Conservation (phyloP, 2,329 filamentous ascomycete species). For the Fusarium anguioides region DNA sequence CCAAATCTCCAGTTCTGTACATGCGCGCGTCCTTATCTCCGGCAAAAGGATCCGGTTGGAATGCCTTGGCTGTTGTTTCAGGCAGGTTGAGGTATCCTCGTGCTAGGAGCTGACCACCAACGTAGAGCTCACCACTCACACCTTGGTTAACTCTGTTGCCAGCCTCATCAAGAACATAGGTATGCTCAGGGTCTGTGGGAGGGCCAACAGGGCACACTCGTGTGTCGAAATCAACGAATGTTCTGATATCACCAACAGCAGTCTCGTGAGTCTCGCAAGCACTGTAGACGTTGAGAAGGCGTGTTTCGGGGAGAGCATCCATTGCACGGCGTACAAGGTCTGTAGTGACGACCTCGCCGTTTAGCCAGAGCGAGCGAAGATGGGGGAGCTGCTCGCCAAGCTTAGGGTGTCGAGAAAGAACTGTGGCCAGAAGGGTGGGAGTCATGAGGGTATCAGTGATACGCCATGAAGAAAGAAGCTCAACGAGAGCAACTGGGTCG, state of each 20-base stretch:
- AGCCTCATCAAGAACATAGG: constrained; percentile 78
- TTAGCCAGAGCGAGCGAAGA: constrained; percentile 79
- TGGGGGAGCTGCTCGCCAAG: constrained; percentile 72
- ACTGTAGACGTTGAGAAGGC: constrained; percentile 83
- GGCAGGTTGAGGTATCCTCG: constrained; percentile 83
- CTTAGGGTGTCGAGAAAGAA: constrained; percentile 75
- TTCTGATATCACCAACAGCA: constrained; percentile 78
- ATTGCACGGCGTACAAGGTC: constrained; percentile 77
- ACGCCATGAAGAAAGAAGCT: constrained; percentile 71
- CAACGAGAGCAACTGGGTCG: constrained; percentile 78
- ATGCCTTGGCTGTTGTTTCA: constrained; percentile 79
- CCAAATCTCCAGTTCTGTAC: constrained; percentile 80
- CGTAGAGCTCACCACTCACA: constrained; percentile 76
- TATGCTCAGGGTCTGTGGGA: constrained; percentile 73
- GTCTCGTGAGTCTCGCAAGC: constrained; percentile 86
- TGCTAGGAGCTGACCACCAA: constrained; percentile 79
- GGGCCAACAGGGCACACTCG: constrained; percentile 80
- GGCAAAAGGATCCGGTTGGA: constrained; percentile 74
- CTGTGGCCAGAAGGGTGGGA: constrained; percentile 79
- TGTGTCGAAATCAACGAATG: constrained; percentile 71
- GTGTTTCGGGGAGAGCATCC: constrained; percentile 73
- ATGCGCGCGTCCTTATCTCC: constrained; percentile 70
- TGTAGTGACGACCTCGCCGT: constrained; percentile 84
- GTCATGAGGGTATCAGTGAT: constrained; percentile 88
- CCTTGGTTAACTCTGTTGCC: constrained; percentile 72